Percentiles rank a stretch among this genome's conserved stretches.
These are phyloP conservation scores for Isoetes taiwanensis DNA, from an alignment of 75 land plant genomes.

Conservation along the genomic window DNA sequence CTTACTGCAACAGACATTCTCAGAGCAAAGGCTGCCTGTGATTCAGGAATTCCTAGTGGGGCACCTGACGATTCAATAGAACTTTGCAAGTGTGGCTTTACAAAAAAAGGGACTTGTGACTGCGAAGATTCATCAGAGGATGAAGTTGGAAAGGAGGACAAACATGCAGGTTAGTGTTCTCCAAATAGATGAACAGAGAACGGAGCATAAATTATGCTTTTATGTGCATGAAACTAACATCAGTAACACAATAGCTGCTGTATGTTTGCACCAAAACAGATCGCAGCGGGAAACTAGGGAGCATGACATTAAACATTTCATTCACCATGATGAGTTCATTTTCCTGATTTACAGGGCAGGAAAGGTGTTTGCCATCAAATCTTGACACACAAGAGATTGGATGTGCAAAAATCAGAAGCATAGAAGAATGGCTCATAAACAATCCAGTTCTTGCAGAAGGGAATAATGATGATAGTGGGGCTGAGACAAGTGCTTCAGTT, in stretches of 20 bases:
- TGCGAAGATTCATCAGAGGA: conserved; percentile 25
- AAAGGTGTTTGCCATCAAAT: no score
- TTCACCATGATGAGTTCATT: no score
- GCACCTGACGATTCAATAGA: conserved; percentile 1
- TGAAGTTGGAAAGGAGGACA: background rate
- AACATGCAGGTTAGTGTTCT: conserved; percentile 9
- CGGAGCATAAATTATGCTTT: no score
- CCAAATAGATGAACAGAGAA: no score
- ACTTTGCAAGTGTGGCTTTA: conserved; percentile 32
- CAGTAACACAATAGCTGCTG: no score
- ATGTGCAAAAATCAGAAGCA: conserved; percentile 70
- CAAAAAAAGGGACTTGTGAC: conserved; percentile 22
- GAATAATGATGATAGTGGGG: conserved; percentile 19
- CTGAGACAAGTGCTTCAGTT: conserved; percentile 7
- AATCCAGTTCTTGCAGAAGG: conserved; percentile 33
- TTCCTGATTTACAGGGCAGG: no score
- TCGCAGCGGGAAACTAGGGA: no score
- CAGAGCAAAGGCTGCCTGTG: conserved; percentile 23
- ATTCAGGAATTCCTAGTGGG: conserved; percentile 3
- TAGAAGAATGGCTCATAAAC: conserved; percentile 71
- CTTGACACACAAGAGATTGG: conserved; percentile 86
- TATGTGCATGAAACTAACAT: no score
- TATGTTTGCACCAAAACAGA: no score
- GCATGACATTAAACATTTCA: no score
- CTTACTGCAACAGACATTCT: conserved; percentile 39